Evolutionary conservation across 2,329 filamentous ascomycete genomes (phyloP).

Genomic region (Cladobotryum mycophilum): DNA sequence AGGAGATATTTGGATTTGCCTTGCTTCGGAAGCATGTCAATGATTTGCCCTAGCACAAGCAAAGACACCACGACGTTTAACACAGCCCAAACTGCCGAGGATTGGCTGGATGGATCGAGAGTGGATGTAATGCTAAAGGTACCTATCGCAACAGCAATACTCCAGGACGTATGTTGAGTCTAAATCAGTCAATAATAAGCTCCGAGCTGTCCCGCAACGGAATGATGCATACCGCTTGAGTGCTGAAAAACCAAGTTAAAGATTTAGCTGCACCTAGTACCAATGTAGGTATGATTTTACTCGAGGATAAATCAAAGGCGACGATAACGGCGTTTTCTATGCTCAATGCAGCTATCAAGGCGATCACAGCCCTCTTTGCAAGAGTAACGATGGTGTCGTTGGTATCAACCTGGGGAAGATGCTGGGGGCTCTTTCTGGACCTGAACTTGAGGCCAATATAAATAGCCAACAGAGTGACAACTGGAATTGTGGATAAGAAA

Average conservation of each 20-base stretch:
- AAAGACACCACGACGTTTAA: conserved; percentile 23
- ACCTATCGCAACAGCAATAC: conserved; percentile 19
- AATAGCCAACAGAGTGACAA: conserved; percentile 21
- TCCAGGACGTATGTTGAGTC: conserved; percentile 29
- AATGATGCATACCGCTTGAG: conserved; percentile 23
- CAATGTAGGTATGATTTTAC: conserved; percentile 12
- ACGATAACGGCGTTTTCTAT: conserved; percentile 12
- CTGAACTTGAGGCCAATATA: conserved; percentile 21
- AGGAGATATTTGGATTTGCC: conserved; percentile 20
- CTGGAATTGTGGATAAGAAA: conserved; percentile 22
- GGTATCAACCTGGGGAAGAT: conserved; percentile 19
- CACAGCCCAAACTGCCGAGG: conserved; percentile 21
- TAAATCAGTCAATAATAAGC: conserved; percentile 8
- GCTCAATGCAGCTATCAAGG: conserved; percentile 14
- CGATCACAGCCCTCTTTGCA: conserved; percentile 15
- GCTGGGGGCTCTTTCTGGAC: background rate
- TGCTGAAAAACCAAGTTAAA: conserved; percentile 29
- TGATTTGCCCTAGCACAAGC: conserved; percentile 26
- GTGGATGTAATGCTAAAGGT: conserved; percentile 28
- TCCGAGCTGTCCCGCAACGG: fast-evolving
- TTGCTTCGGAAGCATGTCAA: conserved; percentile 25
- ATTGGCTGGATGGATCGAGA: conserved; percentile 21
- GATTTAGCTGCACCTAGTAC: conserved; percentile 25
- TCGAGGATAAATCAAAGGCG: conserved; percentile 20
- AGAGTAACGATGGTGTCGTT: conserved; percentile 18